A percentile compares a stretch with the other conserved stretches of the same genome.
These are phyloP conservation scores for Sphagnum contortum DNA, from an alignment of 225 moss, liverwort and hornwort species.

Conservation along the genomic window DNA sequence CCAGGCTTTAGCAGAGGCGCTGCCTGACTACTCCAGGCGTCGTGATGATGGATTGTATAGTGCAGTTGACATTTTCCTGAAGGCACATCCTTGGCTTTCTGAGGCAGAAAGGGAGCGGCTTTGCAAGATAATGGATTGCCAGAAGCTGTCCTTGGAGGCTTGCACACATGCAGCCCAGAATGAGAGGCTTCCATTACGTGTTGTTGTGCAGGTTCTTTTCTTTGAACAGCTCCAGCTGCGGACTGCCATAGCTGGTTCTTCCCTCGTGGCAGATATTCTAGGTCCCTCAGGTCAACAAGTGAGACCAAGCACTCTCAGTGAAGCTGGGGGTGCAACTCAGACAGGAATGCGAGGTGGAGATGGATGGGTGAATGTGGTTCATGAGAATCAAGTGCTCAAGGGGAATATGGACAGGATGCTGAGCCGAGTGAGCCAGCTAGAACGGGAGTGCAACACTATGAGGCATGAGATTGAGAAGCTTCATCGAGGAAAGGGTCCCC, in stretches of 20 bases:
- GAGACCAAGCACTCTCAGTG: slow-evolving; percentile 8
- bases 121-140: slow-evolving; percentile 57
- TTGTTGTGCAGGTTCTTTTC: slow-evolving; percentile 57
- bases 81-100: slow-evolving; percentile 53
- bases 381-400: slow-evolving; percentile 34
- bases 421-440: slow-evolving; percentile 44
- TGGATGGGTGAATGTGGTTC: slow-evolving; percentile 25
- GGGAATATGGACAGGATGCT: slow-evolving; percentile 52
- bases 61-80: slow-evolving; percentile 58
- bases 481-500: slow-evolving; percentile 26
- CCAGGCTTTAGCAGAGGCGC: slow-evolving; percentile 37
- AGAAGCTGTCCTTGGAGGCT: slow-evolving; percentile 58
- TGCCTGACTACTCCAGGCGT: slow-evolving; percentile 34
- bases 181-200: slow-evolving; percentile 48
- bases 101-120: slow-evolving; percentile 42
- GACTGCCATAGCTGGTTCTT: slow-evolving; percentile 52
- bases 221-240: slow-evolving; percentile 65
- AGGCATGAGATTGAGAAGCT: slow-evolving; percentile 46
- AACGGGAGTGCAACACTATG: slow-evolving; percentile 56
- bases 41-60: slow-evolving; percentile 51
- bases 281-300: slow-evolving; percentile 26
- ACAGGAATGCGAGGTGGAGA: slow-evolving; percentile 15
- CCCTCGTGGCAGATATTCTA: slow-evolving; percentile 29
- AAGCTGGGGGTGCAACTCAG: slow-evolving; percentile 9
- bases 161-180: slow-evolving; percentile 67